Evolutionary conservation across 2,329 filamentous ascomycete genomes (phyloP).

Genomic region (Orbilia quercus): DNA sequence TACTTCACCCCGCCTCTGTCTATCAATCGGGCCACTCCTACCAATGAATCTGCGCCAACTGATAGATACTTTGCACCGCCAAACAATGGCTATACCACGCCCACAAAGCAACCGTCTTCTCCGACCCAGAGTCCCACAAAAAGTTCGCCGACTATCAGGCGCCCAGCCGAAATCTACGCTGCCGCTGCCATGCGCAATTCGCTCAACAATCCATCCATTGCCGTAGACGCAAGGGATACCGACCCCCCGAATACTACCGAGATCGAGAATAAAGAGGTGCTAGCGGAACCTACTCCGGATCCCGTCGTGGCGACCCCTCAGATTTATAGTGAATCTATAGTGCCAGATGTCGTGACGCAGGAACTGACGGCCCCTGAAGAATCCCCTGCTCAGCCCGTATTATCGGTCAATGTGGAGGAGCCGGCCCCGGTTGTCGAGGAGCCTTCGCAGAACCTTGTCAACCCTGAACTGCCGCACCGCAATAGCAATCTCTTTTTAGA

Average conservation of each 20-base stretch:
- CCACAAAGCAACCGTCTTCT: conserved; percentile 30
- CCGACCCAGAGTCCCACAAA: conserved; percentile 16
- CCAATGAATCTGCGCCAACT: conserved; percentile 3
- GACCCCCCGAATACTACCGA: neutral
- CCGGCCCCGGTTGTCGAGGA: neutral
- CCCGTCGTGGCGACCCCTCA: neutral
- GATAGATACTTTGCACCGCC: conserved; percentile 10
- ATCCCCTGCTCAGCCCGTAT: neutral
- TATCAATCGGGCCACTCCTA: neutral
- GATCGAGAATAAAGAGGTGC: neutral
- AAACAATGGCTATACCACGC: conserved; percentile 15
- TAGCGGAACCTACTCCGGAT: neutral
- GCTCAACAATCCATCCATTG: conserved; percentile 4
- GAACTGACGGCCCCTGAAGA: conserved; percentile 14
- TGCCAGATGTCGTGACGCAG: neutral
- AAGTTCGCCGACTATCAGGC: conserved; percentile 32
- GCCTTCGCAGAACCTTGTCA: neutral
- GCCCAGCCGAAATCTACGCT: conserved; percentile 47
- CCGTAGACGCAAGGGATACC: conserved; percentile 9
- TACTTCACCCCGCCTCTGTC: neutral
- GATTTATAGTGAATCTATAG: neutral
- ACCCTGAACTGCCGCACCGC: neutral
- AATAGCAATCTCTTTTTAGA: conserved; percentile 39
- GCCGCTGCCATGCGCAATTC: conserved; percentile 28
- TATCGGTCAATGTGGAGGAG: neutral